Evolutionary conservation across 2,329 filamentous ascomycete genomes (phyloP).

Genomic region (Penicillium sp.): DNA sequence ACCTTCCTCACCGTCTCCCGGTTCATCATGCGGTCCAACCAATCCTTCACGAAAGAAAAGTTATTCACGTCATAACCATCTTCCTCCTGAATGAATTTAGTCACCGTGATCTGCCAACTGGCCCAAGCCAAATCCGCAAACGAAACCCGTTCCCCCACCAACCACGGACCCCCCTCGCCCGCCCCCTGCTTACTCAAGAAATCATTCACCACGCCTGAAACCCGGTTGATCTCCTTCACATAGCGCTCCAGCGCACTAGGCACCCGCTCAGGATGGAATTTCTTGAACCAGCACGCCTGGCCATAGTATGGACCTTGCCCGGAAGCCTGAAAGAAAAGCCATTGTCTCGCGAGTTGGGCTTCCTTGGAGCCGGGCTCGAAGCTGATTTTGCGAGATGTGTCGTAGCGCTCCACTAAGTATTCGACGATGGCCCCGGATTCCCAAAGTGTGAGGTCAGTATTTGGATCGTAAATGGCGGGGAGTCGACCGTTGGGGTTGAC

Average conservation of each 20-base stretch:
- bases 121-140: neutral
- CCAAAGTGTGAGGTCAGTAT: conserved; percentile 43
- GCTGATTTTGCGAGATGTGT: neutral
- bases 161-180: neutral
- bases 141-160: neutral
- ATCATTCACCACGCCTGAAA: neutral
- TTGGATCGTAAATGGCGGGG: conserved; percentile 26
- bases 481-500: neutral
- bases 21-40: conserved; percentile 15
- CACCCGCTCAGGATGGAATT: conserved; percentile 36
- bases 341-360: conserved; percentile 43
- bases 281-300: conserved; percentile 46
- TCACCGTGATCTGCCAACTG: conserved; percentile 1
- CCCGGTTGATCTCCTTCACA: neutral
- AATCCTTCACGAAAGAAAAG: conserved; percentile 7
- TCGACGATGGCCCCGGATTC: conserved; percentile 45
- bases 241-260: neutral
- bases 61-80: conserved; percentile 6
- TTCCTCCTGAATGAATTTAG: conserved; percentile 1
- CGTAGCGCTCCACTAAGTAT: neutral
- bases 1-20: conserved; percentile 9
- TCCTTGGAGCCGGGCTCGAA: conserved; percentile 33
- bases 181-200: neutral
- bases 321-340: conserved; percentile 47
- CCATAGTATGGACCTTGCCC: conserved; percentile 54